Percentiles rank a stretch among this genome's conserved stretches.
Conservation (phyloP, 2,329 filamentous ascomycete genomes). For the Ustilaginoidea virens region DNA sequence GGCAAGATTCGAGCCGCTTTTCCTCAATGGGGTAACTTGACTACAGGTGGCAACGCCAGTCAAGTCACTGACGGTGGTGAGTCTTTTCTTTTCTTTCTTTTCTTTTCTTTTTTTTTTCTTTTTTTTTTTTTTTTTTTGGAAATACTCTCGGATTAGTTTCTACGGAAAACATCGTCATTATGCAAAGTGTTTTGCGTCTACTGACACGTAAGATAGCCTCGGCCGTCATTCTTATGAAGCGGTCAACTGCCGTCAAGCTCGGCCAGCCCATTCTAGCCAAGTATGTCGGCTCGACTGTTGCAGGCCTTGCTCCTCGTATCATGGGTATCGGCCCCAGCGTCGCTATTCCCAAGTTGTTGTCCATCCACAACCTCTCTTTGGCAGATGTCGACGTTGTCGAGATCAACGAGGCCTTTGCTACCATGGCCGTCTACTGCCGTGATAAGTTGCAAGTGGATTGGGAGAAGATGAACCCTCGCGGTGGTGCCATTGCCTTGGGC, state of each 20-base stretch:
- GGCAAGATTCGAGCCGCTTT: slow-evolving; percentile 82
- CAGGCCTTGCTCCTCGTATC: slow-evolving; percentile 79
- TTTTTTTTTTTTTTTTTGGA: neutral
- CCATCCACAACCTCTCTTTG: slow-evolving; percentile 60
- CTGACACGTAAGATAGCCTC: too few relatives aligned
- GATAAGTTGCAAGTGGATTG: slow-evolving; percentile 55
- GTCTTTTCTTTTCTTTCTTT: slow-evolving; percentile 10
- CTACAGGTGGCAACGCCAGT: slow-evolving; percentile 84
- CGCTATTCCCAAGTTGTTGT: slow-evolving; percentile 68
- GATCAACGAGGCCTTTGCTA: slow-evolving; percentile 95
- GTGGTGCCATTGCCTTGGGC: slow-evolving; percentile 70
- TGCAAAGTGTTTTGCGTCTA: too few relatives aligned
- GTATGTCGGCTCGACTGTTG: slow-evolving; percentile 81
- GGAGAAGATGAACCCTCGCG: slow-evolving; percentile 66
- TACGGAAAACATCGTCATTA: too few relatives aligned
- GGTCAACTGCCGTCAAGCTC: slow-evolving; percentile 71
- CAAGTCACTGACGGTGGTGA: slow-evolving; percentile 84
- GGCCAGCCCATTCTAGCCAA: slow-evolving; percentile 89
- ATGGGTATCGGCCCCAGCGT: slow-evolving; percentile 85
- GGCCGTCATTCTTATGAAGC: slow-evolving; percentile 85
- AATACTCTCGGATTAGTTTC: neutral
- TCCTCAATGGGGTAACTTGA: slow-evolving; percentile 72
- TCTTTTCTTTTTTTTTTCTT: slow-evolving; percentile 4
- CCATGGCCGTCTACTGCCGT: slow-evolving; percentile 91
- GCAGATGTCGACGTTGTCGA: slow-evolving; percentile 82